Evolutionary conservation across 306 rosid species (phyloP).

Genomic region (Quercus aquifolioides): DNA sequence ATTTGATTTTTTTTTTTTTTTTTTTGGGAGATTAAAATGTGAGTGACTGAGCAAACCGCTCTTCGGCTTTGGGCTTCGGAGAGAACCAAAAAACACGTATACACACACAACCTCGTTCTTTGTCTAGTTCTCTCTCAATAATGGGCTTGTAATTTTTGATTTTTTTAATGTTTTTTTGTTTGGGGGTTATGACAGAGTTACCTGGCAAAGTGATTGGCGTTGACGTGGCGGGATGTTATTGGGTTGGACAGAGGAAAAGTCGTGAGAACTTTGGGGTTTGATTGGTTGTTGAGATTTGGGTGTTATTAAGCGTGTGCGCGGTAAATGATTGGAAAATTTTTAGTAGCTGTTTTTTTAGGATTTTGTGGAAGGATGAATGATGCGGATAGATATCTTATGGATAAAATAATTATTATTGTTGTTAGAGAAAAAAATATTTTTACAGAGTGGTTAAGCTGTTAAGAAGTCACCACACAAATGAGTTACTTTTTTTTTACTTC

Average conservation of each 20-base stretch:
- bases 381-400: too few species aligned
- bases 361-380: conserved; percentile 21
- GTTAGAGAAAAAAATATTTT: too few species aligned
- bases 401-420: too few species aligned
- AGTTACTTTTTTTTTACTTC: background rate
- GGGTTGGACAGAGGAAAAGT: background rate
- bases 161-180: conserved; percentile 20
- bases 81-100: conserved; percentile 36
- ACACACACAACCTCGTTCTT: conserved; percentile 18
- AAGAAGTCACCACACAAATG: rapidly evolving
- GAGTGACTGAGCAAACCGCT: conserved; percentile 55
- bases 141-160: conserved; percentile 40
- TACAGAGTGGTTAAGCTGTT: too few species aligned
- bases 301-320: conserved; percentile 2
- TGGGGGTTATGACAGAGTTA: conserved; percentile 26
- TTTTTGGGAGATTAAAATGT: conserved; percentile 52
- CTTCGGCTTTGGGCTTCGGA: conserved; percentile 30
- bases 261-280: background rate
- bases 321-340: conserved; percentile 7
- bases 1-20: background rate
- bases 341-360: conserved; percentile 14
- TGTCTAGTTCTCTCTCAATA: conserved; percentile 50
- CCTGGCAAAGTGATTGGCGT: conserved; percentile 18
- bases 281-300: conserved; percentile 33
- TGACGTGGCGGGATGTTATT: conserved; percentile 9